Evolutionary conservation across 202 grass and related monocot species (phyloP).

Genomic region (Bolboschoenoplectus hybrid): DNA sequence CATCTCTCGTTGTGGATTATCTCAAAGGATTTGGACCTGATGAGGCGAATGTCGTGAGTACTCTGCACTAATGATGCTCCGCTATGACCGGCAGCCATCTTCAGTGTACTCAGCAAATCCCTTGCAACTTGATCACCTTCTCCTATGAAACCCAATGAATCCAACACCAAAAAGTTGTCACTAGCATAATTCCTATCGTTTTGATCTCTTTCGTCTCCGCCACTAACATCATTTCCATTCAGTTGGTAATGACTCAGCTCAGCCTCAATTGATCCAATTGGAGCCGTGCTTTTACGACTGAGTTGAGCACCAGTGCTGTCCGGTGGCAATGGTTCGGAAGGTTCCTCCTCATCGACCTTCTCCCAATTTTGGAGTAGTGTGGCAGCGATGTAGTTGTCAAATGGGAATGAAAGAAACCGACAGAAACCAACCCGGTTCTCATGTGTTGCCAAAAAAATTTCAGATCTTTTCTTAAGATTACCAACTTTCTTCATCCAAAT

Average conservation of each 20-base stretch:
- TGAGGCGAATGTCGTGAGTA: background rate
- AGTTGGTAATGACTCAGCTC: background rate
- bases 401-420: background rate
- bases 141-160: conserved; percentile 31
- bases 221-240: background rate
- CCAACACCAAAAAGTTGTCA: background rate
- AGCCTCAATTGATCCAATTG: background rate
- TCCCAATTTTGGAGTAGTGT: conserved; percentile 21
- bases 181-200: background rate
- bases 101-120: conserved; percentile 9
- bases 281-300: conserved; percentile 13
- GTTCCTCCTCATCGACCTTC: conserved; percentile 25
- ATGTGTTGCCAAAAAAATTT: conserved; percentile 10
- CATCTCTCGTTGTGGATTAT: conserved; percentile 25
- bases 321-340: background rate
- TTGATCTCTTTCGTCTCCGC: background rate
- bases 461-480: conserved; percentile 1
- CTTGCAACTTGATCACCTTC: conserved; percentile 11
- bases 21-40: conserved; percentile 20
- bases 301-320: background rate
- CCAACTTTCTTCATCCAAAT: conserved; percentile 18
- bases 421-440: background rate
- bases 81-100: background rate
- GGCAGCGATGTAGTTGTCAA: conserved; percentile 28
- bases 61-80: background rate